Conservation (phyloP, 2,329 filamentous ascomycete species). For the Aspergillus unguis region DNA sequence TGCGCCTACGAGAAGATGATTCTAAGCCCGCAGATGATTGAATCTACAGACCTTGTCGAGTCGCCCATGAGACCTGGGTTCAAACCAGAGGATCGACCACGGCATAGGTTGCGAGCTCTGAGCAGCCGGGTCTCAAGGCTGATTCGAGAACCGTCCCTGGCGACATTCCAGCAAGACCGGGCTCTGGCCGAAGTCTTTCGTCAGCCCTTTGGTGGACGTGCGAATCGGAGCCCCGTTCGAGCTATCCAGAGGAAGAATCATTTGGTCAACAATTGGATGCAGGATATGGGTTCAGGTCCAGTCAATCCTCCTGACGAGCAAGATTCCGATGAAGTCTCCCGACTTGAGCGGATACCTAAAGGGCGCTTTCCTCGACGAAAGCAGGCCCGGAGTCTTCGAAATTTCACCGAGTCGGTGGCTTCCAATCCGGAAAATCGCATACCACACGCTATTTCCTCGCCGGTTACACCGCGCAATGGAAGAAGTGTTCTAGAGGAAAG, state of each 20-base stretch:
- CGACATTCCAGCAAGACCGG: slow-evolving; percentile 83
- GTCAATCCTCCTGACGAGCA: slow-evolving; percentile 59
- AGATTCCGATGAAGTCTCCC: slow-evolving; percentile 56
- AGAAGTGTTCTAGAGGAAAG: slow-evolving; percentile 28
- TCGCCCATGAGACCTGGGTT: slow-evolving; percentile 54
- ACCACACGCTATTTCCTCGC: slow-evolving; percentile 30
- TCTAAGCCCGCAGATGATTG: slow-evolving; percentile 71
- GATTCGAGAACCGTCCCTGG: slow-evolving; percentile 79
- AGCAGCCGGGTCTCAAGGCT: slow-evolving; percentile 62
- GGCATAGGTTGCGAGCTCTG: slow-evolving; percentile 62
- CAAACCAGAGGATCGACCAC: slow-evolving; percentile 57
- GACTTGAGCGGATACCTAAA: slow-evolving; percentile 53
- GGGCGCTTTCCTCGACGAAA: slow-evolving; percentile 46
- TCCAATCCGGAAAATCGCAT: slow-evolving; percentile 56
- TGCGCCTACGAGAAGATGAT: slow-evolving; percentile 82
- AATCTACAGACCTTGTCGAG: slow-evolving; percentile 83
- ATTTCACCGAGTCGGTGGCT: slow-evolving; percentile 53
- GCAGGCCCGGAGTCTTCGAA: slow-evolving; percentile 31
- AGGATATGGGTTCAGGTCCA: slow-evolving; percentile 56
- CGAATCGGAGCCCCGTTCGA: slow-evolving; percentile 55
- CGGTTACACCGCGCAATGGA: slow-evolving; percentile 36
- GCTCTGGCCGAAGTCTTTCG: slow-evolving; percentile 90
- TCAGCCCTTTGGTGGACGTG: slow-evolving; percentile 61
- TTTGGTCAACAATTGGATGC: slow-evolving; percentile 89
- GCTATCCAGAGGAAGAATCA: slow-evolving; percentile 69